Conservation (phyloP, 352 stramenopile species). For the Globisporangium rhizosaccharum region DNA sequence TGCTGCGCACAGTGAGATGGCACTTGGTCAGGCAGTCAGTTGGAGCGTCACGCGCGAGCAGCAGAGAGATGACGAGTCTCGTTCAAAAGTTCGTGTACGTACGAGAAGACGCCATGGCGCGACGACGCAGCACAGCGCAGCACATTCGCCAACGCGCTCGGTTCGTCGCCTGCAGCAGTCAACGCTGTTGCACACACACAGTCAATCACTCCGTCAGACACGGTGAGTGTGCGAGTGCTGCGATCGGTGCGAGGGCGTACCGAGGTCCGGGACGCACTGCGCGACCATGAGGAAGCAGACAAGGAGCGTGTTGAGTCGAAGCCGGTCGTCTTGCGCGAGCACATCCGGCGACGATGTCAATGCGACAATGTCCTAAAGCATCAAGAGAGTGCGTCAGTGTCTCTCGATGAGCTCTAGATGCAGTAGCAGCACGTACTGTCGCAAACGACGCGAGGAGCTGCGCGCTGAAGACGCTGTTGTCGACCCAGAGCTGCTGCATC, state of each 20-base stretch:
- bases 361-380: conserved; percentile 41
- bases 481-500: conserved; percentile 47
- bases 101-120: conserved; percentile 34
- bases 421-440: conserved; percentile 24
- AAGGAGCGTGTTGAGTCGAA: conserved; percentile 35
- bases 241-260: conserved; percentile 12
- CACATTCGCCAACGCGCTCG: conserved; percentile 27
- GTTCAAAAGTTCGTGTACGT: conserved; percentile 11
- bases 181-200: conserved; percentile 3
- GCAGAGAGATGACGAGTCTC: neutral
- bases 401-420: neutral
- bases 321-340: conserved; percentile 19
- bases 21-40: neutral
- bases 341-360: conserved; percentile 21
- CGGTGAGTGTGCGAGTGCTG: too few relatives aligned
- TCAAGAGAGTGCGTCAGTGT: too few relatives aligned
- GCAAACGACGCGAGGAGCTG: conserved; percentile 60
- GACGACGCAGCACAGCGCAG: conserved; percentile 23
- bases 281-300: conserved; percentile 58
- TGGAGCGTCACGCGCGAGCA: neutral
- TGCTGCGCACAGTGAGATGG: neutral
- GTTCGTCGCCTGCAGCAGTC: neutral
- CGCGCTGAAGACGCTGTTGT: conserved; percentile 69
- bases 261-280: conserved; percentile 35
- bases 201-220: neutral